Percentiles rank a stretch among this genome's conserved stretches.
Evolutionary conservation across 108 stramenopile species (phyloP).

Genomic region (Skeletonema potamos): DNA sequence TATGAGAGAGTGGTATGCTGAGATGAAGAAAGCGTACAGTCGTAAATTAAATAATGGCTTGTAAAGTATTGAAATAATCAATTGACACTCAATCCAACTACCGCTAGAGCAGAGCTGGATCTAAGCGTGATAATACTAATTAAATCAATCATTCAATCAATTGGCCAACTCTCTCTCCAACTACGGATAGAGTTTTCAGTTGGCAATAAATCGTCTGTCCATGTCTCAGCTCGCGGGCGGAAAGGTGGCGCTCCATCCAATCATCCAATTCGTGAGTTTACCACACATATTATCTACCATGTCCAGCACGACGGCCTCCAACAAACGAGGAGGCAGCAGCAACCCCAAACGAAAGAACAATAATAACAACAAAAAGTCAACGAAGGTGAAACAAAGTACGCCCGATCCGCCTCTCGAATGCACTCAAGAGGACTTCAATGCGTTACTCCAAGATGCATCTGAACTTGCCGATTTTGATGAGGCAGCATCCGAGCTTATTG

Average conservation of each 20-base stretch:
- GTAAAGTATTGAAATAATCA: not conserved
- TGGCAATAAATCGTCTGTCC: too few species aligned
- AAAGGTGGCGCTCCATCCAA: too few species aligned
- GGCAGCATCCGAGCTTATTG: constrained; percentile 58
- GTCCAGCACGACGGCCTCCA: not conserved
- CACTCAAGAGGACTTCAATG: constrained; percentile 10
- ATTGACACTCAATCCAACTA: too few species aligned
- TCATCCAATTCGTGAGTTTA: too few species aligned
- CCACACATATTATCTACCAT: too few species aligned
- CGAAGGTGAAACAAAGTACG: constrained; percentile 3
- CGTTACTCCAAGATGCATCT: constrained; percentile 20
- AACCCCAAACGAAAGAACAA: constrained; percentile 10
- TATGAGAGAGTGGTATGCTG: not conserved
- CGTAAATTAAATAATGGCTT: not conserved
- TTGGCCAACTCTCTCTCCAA: too few species aligned
- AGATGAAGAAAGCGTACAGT: not conserved
- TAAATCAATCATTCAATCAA: too few species aligned
- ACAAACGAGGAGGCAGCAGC: not conserved
- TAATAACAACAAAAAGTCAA: not conserved
- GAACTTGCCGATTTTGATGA: constrained; percentile 38
- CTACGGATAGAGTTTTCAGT: too few species aligned
- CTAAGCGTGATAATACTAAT: too few species aligned
- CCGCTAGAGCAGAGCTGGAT: too few species aligned
- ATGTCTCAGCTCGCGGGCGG: too few species aligned
- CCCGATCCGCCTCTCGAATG: constrained; percentile 30